Conservation (phyloP, 352 stramenopile species). For the Globisporangium cystogenes region DNA sequence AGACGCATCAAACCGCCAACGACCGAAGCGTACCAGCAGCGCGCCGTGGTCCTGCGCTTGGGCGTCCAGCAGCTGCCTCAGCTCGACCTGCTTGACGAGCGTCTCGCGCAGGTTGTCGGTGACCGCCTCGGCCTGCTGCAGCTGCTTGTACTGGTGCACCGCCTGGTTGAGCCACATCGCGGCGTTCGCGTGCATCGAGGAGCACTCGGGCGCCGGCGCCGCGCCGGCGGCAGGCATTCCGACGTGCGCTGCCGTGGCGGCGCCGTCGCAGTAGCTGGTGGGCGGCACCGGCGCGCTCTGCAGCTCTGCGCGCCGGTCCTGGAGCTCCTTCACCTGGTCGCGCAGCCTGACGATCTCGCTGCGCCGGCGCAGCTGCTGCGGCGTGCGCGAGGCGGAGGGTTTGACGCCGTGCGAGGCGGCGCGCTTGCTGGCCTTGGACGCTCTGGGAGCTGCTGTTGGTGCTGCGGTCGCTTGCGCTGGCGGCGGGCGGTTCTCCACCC, state of each 20-base stretch:
- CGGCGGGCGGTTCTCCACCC: not conserved
- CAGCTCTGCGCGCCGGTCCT: not conserved
- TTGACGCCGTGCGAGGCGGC: not conserved
- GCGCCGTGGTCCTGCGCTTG: not conserved
- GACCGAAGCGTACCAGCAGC: not conserved
- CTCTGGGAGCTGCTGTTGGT: not conserved
- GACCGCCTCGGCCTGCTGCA: constrained; percentile 30
- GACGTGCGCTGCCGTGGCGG: not conserved
- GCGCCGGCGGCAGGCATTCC: not conserved
- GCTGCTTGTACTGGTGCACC: constrained; percentile 35
- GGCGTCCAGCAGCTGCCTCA: constrained; percentile 25
- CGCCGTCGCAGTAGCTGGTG: too few species aligned
- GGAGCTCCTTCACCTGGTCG: constrained; percentile 3
- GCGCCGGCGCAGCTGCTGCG: not conserved
- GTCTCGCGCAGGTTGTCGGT: constrained; percentile 32
- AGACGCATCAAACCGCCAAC: too few species aligned
- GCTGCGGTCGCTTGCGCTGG: not conserved
- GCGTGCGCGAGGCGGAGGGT: not conserved
- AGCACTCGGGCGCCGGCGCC: too few species aligned
- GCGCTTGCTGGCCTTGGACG: not conserved
- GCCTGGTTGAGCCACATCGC: constrained; percentile 41
- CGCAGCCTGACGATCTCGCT: constrained; percentile 5
- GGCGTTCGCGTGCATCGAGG: not conserved
- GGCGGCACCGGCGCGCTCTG: not conserved
- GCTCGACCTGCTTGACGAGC: constrained; percentile 33